Evolutionary conservation across 1,139 yeast genomes (phyloP).

Genomic region (Candida sojae): DNA sequence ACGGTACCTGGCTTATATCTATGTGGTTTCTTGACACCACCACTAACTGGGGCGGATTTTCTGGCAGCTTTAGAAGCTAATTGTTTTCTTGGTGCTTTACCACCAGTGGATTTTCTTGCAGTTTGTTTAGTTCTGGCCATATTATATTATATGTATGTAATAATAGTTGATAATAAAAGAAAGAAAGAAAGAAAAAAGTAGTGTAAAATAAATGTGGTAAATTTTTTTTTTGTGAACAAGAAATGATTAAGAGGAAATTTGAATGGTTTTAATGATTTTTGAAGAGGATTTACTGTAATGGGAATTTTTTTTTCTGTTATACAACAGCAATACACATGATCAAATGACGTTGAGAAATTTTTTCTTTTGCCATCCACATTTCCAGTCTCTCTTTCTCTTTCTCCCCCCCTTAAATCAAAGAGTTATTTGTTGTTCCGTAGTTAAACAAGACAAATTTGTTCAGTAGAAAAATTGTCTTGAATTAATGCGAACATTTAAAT

Average conservation of each 20-base stretch:
- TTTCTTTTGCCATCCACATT: neutral
- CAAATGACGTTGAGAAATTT: neutral
- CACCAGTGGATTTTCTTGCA: slow-evolving; percentile 57
- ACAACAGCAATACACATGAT: neutral
- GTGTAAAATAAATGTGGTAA: neutral
- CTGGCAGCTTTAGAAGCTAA: slow-evolving; percentile 56
- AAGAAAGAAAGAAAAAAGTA: slow-evolving; percentile 7
- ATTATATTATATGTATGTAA: slow-evolving; percentile 6
- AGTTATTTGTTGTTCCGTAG: neutral
- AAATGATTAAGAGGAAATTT: slow-evolving; percentile 7
- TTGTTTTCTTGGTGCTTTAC: slow-evolving; percentile 57
- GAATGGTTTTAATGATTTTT: slow-evolving; percentile 4
- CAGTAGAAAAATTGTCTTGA: neutral
- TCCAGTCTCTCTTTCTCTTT: neutral
- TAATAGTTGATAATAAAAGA: slow-evolving; percentile 2
- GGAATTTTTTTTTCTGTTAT: neutral
- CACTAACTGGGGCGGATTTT: slow-evolving; percentile 54
- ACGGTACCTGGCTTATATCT: slow-evolving; percentile 60
- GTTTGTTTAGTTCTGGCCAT: slow-evolving; percentile 59
- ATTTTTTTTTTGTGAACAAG: slow-evolving; percentile 1
- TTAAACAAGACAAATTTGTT: neutral
- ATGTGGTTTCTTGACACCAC: slow-evolving; percentile 57
- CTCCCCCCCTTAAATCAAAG: neutral
- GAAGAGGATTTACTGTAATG: too few species aligned
- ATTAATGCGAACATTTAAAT: neutral